Evolutionary conservation across 1,284 basidiomycete species (phyloP).

Genomic region (Calocybe gambosa): DNA sequence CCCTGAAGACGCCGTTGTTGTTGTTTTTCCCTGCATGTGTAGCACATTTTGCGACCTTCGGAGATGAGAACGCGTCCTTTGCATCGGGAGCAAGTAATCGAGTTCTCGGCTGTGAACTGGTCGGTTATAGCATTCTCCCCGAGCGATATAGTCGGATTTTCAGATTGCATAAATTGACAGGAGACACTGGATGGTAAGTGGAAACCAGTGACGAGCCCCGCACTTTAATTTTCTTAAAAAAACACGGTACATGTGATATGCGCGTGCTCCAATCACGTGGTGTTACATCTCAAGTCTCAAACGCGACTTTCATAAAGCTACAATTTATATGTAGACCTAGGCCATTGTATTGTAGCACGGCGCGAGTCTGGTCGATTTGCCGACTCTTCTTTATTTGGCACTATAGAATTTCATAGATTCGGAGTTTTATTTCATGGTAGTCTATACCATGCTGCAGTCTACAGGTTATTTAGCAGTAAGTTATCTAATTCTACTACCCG

Average conservation of each 20-base stretch:
- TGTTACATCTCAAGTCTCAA: background rate
- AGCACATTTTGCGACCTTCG: conserved; percentile 7
- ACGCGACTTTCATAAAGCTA: background rate
- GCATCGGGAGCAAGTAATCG: conserved; percentile 4
- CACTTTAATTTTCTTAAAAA: background rate
- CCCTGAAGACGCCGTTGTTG: background rate
- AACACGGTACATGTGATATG: background rate
- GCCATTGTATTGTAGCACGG: too few species aligned
- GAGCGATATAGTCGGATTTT: background rate
- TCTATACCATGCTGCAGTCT: too few species aligned
- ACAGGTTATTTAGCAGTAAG: too few species aligned
- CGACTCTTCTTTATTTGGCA: too few species aligned
- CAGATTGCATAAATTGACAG: too few species aligned
- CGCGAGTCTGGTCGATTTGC: too few species aligned
- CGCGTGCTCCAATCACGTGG: background rate
- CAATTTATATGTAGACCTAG: too few species aligned
- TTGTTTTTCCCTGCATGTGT: conserved; percentile 10
- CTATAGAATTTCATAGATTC: too few species aligned
- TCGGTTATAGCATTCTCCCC: too few species aligned
- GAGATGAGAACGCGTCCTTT: conserved; percentile 3
- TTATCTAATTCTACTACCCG: too few species aligned
- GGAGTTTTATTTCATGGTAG: too few species aligned
- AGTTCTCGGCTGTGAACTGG: background rate
- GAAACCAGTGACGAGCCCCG: background rate
- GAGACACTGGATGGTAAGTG: background rate